Percentiles rank a stretch among this genome's conserved stretches.
These are phyloP conservation scores for Lachancea fermentati DNA, from an alignment of 805 yeast genomes.

Conservation along the genomic window DNA sequence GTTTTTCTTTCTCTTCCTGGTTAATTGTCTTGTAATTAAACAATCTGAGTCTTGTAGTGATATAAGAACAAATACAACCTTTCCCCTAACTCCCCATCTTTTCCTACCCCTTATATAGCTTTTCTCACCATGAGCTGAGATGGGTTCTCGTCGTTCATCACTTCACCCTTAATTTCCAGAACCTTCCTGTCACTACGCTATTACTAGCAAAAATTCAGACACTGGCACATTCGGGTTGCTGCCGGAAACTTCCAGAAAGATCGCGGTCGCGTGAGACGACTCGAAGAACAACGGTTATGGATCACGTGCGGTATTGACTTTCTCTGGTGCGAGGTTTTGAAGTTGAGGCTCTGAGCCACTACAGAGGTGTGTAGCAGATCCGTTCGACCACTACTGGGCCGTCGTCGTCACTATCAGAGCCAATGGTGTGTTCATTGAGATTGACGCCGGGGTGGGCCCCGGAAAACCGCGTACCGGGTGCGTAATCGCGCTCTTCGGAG, in stretches of 20 bases:
- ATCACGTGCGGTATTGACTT: neutral
- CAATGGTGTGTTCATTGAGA: conserved; percentile 6
- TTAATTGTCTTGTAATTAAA: neutral
- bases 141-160: neutral
- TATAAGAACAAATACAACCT: neutral
- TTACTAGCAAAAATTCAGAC: neutral
- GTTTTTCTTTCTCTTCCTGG: conserved; percentile 5
- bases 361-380: conserved; percentile 1
- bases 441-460: neutral
- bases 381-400: conserved; percentile 12
- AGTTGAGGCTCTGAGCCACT: neutral
- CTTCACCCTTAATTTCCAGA: conserved; percentile 8
- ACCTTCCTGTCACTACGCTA: conserved; percentile 1
- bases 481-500: conserved; percentile 14
- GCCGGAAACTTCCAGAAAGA: neutral
- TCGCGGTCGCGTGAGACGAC: neutral
- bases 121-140: neutral
- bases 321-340: too few species aligned
- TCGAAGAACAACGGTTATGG: neutral
- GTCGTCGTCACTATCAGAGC: conserved; percentile 5
- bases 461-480: neutral
- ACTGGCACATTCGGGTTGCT: neutral
- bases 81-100: neutral
- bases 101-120: conserved; percentile 5
- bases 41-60: neutral